Conservation (phyloP, 2,329 filamentous ascomycete genomes). For the Cytospora mali region DNA sequence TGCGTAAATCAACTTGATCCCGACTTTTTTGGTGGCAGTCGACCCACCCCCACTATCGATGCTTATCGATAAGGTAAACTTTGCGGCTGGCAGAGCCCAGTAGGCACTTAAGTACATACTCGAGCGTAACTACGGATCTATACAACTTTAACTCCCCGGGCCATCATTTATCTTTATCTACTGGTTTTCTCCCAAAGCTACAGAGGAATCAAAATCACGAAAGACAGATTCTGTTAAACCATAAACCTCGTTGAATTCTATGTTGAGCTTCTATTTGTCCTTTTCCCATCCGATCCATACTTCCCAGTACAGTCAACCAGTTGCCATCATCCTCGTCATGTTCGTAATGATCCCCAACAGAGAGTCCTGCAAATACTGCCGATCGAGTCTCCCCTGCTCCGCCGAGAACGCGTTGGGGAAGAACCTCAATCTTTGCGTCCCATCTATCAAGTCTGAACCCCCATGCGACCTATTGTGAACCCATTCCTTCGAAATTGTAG, state of each 20-base stretch:
- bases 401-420: not conserved
- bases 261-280: not conserved
- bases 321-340: not conserved
- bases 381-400: too few relatives aligned
- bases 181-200: too few relatives aligned
- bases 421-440: not conserved
- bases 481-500: not conserved
- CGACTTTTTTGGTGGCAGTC: constrained; percentile 19
- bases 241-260: not conserved
- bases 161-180: too few relatives aligned
- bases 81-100: too few relatives aligned
- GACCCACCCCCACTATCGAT: constrained; percentile 3
- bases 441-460: not conserved
- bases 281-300: not conserved
- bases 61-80: constrained; percentile 11
- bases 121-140: not conserved
- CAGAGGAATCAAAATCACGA: too few relatives aligned
- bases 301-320: not conserved
- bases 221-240: too few relatives aligned
- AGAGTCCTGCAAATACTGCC: too few relatives aligned
- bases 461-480: not conserved
- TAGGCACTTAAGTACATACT: too few relatives aligned
- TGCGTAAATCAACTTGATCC: not conserved
- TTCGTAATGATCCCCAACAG: too few relatives aligned
- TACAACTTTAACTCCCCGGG: too few relatives aligned